Conservation (phyloP, 805 yeast genomes). For the Saccharomycopsis oosterbeekiorum region DNA sequence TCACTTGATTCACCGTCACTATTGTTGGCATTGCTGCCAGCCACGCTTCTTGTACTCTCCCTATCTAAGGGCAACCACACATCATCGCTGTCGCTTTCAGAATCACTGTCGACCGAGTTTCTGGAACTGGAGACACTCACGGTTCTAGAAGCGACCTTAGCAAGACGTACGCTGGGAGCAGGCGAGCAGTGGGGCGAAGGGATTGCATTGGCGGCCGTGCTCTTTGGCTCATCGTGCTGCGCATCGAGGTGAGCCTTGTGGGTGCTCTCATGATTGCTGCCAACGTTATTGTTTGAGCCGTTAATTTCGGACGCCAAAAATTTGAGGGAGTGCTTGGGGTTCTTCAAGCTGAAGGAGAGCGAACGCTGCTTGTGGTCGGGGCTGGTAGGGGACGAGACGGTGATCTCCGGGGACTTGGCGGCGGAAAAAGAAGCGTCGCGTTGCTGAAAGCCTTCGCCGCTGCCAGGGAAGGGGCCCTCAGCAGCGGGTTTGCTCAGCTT, state of each 20-base stretch:
- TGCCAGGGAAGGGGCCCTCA: too few species aligned
- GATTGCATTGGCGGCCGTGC: background rate
- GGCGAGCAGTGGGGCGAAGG: background rate
- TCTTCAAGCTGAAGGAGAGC: background rate
- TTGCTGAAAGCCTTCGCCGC: too few species aligned
- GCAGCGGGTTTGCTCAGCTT: too few species aligned
- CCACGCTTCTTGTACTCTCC: background rate
- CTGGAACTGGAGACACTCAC: background rate
- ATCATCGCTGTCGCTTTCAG: slow-evolving; percentile 1
- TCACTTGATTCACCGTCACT: slow-evolving; percentile 68
- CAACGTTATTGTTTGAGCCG: background rate
- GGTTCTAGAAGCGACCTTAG: background rate
- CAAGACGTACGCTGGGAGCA: background rate
- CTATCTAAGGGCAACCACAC: slow-evolving; percentile 6
- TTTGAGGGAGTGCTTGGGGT: background rate
- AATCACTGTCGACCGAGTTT: background rate
- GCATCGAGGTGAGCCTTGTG: background rate
- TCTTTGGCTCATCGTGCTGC: background rate
- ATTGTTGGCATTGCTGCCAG: background rate
- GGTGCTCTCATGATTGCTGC: background rate
- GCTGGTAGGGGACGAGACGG: background rate
- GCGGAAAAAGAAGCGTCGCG: too few species aligned
- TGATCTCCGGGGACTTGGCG: too few species aligned
- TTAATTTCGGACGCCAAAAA: background rate
- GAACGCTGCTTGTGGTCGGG: background rate